These are phyloP conservation scores for Amanita inopinata DNA, from an alignment of 768 basidiomycete genomes.

Conservation along the genomic window DNA sequence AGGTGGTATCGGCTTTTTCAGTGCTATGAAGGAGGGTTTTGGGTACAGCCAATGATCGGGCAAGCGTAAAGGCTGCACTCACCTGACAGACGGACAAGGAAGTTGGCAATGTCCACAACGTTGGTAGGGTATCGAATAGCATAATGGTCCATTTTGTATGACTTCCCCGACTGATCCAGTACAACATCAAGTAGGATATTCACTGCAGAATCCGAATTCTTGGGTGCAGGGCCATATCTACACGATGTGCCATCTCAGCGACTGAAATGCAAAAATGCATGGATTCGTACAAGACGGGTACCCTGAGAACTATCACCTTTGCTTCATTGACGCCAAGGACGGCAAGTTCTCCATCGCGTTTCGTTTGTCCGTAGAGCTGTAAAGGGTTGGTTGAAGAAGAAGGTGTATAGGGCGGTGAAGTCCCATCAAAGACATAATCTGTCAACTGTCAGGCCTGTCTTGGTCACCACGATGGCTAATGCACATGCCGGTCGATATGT, in stretches of 20 bases:
- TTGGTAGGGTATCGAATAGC: conserved; percentile 92
- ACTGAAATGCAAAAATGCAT: not conserved
- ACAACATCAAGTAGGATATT: conserved; percentile 86
- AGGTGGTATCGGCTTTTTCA: conserved; percentile 42
- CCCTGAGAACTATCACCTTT: conserved; percentile 63
- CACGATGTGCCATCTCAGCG: conserved; percentile 1
- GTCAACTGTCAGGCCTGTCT: conserved; percentile 4
- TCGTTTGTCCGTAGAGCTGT: conserved; percentile 82
- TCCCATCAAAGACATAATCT: conserved; percentile 97
- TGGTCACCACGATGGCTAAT: not conserved
- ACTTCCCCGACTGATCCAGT: conserved; percentile 76
- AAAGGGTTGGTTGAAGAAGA: conserved; percentile 69
- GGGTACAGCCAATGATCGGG: too few relatives aligned
- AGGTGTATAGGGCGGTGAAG: conserved; percentile 82
- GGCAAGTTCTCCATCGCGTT: conserved; percentile 80
- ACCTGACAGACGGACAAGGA: conserved; percentile 73
- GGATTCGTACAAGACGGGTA: conserved; percentile 72
- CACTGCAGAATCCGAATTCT: conserved; percentile 82
- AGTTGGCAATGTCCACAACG: conserved; percentile 76
- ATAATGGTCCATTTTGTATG: conserved; percentile 93
- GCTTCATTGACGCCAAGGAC: conserved; percentile 51
- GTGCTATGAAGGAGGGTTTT: conserved; percentile 14
- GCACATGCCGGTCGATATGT: conserved; percentile 77
- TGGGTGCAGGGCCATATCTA: conserved; percentile 82
- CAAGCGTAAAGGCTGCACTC: conserved; percentile 14